Evolutionary conservation across 1,284 basidiomycete genomes (phyloP).

Genomic region (Ustilago hordei): DNA sequence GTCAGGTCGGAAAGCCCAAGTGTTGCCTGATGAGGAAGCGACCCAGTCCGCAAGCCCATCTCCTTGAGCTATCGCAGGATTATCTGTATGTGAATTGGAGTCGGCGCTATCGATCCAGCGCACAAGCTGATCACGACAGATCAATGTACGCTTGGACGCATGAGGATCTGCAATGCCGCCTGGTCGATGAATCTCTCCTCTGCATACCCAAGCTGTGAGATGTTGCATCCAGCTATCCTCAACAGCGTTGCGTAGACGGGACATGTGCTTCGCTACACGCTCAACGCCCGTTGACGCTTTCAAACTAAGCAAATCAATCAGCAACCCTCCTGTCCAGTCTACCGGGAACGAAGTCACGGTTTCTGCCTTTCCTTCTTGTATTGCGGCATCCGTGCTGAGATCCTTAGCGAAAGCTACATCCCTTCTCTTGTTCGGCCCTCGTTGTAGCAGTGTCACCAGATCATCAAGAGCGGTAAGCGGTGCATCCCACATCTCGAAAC

Average conservation of each 20-base stretch:
- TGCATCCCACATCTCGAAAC: conserved; percentile 50
- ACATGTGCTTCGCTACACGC: conserved; percentile 40
- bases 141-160: conserved; percentile 26
- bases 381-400: not conserved
- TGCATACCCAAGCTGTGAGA: conserved; percentile 52
- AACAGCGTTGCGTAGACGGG: conserved; percentile 38
- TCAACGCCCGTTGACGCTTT: conserved; percentile 46
- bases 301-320: conserved; percentile 50
- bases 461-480: conserved; percentile 46
- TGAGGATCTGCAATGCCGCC: conserved; percentile 42
- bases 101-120: conserved; percentile 41
- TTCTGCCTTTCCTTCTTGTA: not conserved
- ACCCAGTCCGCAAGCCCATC: conserved; percentile 48
- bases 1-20: conserved; percentile 73
- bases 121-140: conserved; percentile 37
- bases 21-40: conserved; percentile 35
- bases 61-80: conserved; percentile 14
- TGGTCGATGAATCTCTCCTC: conserved; percentile 44
- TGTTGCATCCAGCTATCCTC: conserved; percentile 55
- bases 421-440: conserved; percentile 26
- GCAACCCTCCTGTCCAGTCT: conserved; percentile 53
- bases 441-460: conserved; percentile 34
- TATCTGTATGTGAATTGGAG: conserved; percentile 24
- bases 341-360: conserved; percentile 18
- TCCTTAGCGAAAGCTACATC: conserved; percentile 31